Evolutionary conservation across 345 rosid genomes (phyloP), one percentile per base, ranked within the genome.

Genomic region (Pseudoturritis turrita): DNA sequence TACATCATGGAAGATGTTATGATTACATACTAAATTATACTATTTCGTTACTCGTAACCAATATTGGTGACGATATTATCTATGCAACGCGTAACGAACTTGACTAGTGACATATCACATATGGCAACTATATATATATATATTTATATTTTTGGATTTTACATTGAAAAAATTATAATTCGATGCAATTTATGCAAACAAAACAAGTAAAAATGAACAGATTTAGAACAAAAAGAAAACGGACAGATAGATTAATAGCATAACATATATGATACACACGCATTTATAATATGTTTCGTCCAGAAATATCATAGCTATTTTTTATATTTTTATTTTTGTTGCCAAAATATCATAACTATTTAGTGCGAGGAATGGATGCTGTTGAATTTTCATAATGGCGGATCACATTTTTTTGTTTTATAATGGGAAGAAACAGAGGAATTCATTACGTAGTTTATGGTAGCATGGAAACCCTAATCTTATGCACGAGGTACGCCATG

Each of bases 391-490:
- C 65, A 73, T 45, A 26, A 72, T 73, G 26, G 71, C 41, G 28
- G 19, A 36, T 57, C 66, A 57, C 36, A 35, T 43, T 15, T 21
- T 5, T 51, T 23, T 62, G 31, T 36, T 18, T 13, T 65, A 35
- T 65, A 22, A 46, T 47, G 26, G 10, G 11, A 7, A 51, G 26
- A 37, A 56, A 4, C 54, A 55, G 47, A 57, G 7, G 31, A 67
- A 75, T 75, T 76, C 69, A 39, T 62, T 62, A 76, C 75, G 65
- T 69, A 26, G 29, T 69, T 76, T 46, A 76, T 69, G 75, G 65
- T 68, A 76, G 79, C 75, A 76, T 76, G 79, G 79, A 76, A 76
- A 29, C 71, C 79, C 79, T 69, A 76, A 55, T 69, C 45, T 23
- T 45, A 36, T 45, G 60, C 79, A 76, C 75, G 75, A 62, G 75